phyloP scores from a whole-genome alignment of 2,329 filamentous ascomycete genomes.

The Calonectria crousiana region DNA sequence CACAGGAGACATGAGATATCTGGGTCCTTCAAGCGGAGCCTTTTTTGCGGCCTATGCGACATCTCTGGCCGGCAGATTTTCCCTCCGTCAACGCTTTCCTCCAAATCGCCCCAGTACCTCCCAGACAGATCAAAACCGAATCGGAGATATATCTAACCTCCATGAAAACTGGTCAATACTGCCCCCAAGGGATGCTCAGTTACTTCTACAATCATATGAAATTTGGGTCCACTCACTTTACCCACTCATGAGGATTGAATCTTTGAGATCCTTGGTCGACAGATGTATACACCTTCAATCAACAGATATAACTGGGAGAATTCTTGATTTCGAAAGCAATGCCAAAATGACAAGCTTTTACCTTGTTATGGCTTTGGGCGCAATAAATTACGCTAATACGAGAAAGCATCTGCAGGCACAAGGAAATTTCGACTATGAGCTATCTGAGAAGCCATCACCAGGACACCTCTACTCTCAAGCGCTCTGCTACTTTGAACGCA shows the following conservation, averaged over 20 bases:
- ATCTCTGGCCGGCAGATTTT: background rate
- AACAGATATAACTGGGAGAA: background rate
- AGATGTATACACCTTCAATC: background rate
- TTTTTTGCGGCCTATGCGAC: constrained; percentile 9
- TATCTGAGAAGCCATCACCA: background rate
- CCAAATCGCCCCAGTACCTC: background rate
- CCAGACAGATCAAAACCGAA: too few relatives aligned
- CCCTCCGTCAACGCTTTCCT: too few relatives aligned
- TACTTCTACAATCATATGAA: background rate
- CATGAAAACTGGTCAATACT: background rate
- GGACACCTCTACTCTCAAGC: background rate
- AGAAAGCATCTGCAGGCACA: background rate
- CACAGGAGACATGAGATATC: constrained; percentile 14
- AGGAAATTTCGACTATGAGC: too few relatives aligned
- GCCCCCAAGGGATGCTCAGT: background rate
- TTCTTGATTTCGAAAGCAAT: background rate
- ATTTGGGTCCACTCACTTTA: constrained; percentile 9
- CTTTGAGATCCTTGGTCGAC: background rate
- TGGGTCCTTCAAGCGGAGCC: constrained; percentile 11
- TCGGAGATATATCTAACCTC: background rate
- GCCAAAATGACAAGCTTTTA: constrained; percentile 9
- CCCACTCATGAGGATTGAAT: background rate
- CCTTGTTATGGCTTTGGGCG: constrained; percentile 1
- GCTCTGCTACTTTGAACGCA: background rate
- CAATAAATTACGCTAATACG: constrained; percentile 3